Conservation (phyloP, 192 early-diverging fungal species). For the Spizellomyces sp. region DNA sequence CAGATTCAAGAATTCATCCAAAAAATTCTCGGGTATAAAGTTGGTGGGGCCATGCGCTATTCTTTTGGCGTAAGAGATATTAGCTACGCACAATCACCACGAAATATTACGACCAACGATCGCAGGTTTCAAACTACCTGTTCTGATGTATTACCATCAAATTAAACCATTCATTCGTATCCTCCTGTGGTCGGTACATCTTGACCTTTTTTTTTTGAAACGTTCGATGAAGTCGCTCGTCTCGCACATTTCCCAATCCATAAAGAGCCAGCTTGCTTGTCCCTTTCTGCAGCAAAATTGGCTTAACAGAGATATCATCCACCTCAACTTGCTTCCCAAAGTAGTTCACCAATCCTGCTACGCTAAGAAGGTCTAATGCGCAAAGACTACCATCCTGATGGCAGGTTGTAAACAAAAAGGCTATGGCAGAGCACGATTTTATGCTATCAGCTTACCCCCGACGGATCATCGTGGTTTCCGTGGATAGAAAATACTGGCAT, state of each 20-base stretch:
- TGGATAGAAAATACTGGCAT: constrained; percentile 95
- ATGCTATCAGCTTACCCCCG: constrained; percentile 50
- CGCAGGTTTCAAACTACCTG: constrained; percentile 40
- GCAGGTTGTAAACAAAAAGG: background rate
- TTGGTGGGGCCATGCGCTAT: constrained; percentile 73
- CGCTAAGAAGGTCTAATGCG: constrained; percentile 79
- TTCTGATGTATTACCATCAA: constrained; percentile 94
- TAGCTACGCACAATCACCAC: no score
- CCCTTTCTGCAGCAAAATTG: constrained; percentile 83
- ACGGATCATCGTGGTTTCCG: constrained; percentile 96
- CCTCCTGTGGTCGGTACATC: constrained; percentile 70
- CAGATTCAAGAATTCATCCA: constrained; percentile 80
- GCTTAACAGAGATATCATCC: constrained; percentile 77
- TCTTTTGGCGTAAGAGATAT: background rate
- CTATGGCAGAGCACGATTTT: background rate
- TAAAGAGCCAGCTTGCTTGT: constrained; percentile 76
- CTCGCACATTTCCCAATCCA: constrained; percentile 91
- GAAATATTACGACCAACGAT: background rate
- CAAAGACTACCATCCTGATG: constrained; percentile 72
- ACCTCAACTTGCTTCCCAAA: constrained; percentile 78
- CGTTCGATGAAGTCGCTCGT: constrained; percentile 82
- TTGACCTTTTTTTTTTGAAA: constrained; percentile 73
- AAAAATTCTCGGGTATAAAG: constrained; percentile 86
- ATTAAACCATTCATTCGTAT: constrained; percentile 82
- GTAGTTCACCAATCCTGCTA: constrained; percentile 87